These are phyloP conservation scores for Spizellomyces punctatus DNA, from an alignment of 192 early-diverging fungal genomes.

Conservation along the genomic window DNA sequence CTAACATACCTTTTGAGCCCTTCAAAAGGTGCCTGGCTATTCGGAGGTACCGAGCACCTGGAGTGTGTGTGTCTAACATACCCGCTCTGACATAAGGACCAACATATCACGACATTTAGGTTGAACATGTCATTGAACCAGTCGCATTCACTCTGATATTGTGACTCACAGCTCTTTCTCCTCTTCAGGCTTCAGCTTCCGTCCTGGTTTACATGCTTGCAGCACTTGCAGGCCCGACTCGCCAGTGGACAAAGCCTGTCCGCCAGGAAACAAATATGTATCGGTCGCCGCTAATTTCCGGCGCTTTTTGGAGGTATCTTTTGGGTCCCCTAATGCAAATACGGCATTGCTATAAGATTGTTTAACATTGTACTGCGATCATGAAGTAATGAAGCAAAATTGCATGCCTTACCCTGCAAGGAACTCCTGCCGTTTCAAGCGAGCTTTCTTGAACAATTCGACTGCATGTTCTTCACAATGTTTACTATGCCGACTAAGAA, in stretches of 20 bases:
- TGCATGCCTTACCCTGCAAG: conserved; percentile 15
- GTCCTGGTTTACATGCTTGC: conserved; percentile 9
- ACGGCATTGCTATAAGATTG: no score
- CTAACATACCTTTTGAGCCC: neutral
- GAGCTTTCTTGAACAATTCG: conserved; percentile 19
- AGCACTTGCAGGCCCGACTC: conserved; percentile 7
- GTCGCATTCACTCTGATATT: no score
- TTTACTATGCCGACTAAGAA: neutral
- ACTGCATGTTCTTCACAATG: conserved; percentile 26
- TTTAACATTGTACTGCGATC: no score
- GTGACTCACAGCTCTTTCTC: conserved; percentile 18
- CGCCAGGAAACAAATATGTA: conserved; percentile 12
- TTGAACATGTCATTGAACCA: no score
- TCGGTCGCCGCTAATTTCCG: neutral
- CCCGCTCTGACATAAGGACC: conserved; percentile 4
- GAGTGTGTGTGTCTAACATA: conserved; percentile 19
- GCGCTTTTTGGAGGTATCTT: neutral
- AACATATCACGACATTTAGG: neutral
- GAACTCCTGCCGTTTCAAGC: conserved; percentile 24
- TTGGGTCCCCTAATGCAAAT: conserved; percentile 2
- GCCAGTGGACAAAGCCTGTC: conserved; percentile 22
- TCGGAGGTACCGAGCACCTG: conserved; percentile 19
- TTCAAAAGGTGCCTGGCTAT: neutral
- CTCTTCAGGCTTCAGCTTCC: conserved; percentile 16
- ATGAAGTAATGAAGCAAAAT: no score